Conservation (phyloP, 2,329 filamentous ascomycete genomes). For the Colletotrichum eleusines region DNA sequence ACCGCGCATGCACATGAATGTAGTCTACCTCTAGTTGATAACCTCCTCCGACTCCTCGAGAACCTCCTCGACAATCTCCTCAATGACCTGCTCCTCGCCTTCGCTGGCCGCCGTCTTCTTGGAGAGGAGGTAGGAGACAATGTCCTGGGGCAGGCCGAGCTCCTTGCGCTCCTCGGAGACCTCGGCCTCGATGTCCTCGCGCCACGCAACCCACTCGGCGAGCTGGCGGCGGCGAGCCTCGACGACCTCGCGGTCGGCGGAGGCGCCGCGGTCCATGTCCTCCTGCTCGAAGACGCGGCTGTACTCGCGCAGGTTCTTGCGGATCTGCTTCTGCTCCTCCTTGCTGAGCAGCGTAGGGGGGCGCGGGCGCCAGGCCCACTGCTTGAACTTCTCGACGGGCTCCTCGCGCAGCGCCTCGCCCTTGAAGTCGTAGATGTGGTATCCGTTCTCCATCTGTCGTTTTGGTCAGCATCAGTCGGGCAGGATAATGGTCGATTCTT, state of each 20-base stretch:
- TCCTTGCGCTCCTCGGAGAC: conserved; percentile 77
- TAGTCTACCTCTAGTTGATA: conserved; percentile 49
- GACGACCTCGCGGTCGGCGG: conserved; percentile 93
- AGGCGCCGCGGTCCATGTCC: conserved; percentile 92
- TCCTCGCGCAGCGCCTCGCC: conserved; percentile 91
- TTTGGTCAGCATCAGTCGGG: conserved; percentile 41
- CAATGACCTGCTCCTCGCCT: conserved; percentile 82
- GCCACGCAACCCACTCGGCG: conserved; percentile 90
- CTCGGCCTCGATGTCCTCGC: conserved; percentile 78
- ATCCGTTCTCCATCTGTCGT: conserved; percentile 95
- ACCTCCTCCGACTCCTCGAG: conserved; percentile 88
- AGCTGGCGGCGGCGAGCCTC: conserved; percentile 86
- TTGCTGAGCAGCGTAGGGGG: conserved; percentile 92
- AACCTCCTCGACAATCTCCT: conserved; percentile 89
- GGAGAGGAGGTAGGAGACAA: conserved; percentile 70
- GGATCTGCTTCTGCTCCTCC: conserved; percentile 97
- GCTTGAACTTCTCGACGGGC: conserved; percentile 96
- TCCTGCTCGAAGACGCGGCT: conserved; percentile 94
- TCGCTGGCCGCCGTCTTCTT: conserved; percentile 67
- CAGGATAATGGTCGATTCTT: neutral
- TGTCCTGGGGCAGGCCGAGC: conserved; percentile 74
- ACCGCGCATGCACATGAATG: neutral
- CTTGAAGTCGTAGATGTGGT: conserved; percentile 97
- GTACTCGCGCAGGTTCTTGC: conserved; percentile 99
- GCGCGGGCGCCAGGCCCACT: conserved; percentile 93